phyloP scores from a whole-genome alignment of 83 land plant genomes.

The Picea engelmannii region DNA sequence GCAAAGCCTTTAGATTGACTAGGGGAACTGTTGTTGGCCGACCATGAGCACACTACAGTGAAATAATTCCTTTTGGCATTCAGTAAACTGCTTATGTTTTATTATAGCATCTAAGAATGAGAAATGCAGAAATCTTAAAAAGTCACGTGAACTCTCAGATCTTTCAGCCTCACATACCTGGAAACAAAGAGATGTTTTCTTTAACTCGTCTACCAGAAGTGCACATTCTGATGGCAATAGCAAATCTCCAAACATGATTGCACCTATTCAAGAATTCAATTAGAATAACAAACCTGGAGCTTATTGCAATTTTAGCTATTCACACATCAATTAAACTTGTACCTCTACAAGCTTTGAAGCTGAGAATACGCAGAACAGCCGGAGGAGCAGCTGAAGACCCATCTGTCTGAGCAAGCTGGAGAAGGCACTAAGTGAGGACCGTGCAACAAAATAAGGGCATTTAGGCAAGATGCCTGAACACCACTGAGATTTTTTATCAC shows the following conservation, averaged over 20 bases:
- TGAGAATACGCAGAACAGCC: slow-evolving; percentile 79
- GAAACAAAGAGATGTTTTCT: slow-evolving; percentile 88
- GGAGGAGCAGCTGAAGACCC: slow-evolving; percentile 94
- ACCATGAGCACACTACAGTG: slow-evolving; percentile 97
- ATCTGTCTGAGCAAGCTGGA: slow-evolving; percentile 86
- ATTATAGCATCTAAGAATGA: not conserved
- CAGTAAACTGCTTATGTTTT: not conserved
- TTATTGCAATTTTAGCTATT: not conserved
- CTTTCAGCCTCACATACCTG: slow-evolving; percentile 52
- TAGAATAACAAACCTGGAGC: not conserved
- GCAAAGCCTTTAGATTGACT: slow-evolving; percentile 73
- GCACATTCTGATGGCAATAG: slow-evolving; percentile 89
- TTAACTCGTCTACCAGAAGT: slow-evolving; percentile 80
- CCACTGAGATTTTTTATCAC: too few species aligned
- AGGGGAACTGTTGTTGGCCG: slow-evolving; percentile 95
- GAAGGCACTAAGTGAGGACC: slow-evolving; percentile 3
- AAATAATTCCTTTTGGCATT: not conserved
- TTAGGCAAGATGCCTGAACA: not conserved
- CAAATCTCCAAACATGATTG: slow-evolving; percentile 99
- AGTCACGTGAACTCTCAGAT: not conserved
- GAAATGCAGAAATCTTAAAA: not conserved
- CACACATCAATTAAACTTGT: not conserved
- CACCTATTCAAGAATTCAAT: slow-evolving; percentile 52
- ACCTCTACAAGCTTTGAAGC: slow-evolving; percentile 95
- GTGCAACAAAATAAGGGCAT: not conserved